These are phyloP conservation scores for Hypoxylon lienhwacheense DNA, from an alignment of 495 filamentous ascomycete species.

Conservation along the genomic window DNA sequence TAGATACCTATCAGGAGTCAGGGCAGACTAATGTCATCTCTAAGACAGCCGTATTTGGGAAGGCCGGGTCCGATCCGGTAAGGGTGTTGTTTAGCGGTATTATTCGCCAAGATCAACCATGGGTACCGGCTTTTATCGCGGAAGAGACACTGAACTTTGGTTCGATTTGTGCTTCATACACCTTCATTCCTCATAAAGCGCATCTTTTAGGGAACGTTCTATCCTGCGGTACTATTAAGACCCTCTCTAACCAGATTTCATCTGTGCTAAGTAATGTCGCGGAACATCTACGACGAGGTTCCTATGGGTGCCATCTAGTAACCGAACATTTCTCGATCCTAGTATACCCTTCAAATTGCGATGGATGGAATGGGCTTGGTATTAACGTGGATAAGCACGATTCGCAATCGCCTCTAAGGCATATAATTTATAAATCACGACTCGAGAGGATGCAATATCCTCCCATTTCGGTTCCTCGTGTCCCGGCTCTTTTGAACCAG, in stretches of 20 bases:
- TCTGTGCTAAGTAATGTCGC: conserved; percentile 34
- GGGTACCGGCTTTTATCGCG: conserved; percentile 43
- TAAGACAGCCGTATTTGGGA: conserved; percentile 39
- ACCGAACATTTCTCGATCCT: conserved; percentile 43
- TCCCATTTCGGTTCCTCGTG: conserved; percentile 18
- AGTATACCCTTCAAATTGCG: conserved; percentile 45
- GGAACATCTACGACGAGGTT: conserved; percentile 34
- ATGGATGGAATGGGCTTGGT: conserved; percentile 40
- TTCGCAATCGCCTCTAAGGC: conserved; percentile 36
- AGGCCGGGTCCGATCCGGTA: conserved; percentile 14
- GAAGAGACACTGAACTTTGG: conserved; percentile 38
- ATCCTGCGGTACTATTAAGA: conserved; percentile 24
- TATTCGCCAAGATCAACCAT: conserved; percentile 32
- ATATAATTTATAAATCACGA: conserved; percentile 40
- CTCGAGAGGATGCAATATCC: conserved; percentile 23
- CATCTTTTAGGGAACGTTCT: conserved; percentile 22
- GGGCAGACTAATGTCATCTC: conserved; percentile 28
- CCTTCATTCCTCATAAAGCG: conserved; percentile 18
- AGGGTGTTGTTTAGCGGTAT: conserved; percentile 41
- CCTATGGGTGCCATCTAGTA: conserved; percentile 40
- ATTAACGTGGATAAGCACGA: conserved; percentile 24
- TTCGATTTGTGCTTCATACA: conserved; percentile 37
- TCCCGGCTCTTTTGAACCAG: conserved; percentile 7
- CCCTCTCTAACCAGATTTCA: conserved; percentile 16
- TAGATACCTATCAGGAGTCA: conserved; percentile 32